phyloP scores from a whole-genome alignment of 2,329 filamentous ascomycete genomes.

The Beauveria sp. region DNA sequence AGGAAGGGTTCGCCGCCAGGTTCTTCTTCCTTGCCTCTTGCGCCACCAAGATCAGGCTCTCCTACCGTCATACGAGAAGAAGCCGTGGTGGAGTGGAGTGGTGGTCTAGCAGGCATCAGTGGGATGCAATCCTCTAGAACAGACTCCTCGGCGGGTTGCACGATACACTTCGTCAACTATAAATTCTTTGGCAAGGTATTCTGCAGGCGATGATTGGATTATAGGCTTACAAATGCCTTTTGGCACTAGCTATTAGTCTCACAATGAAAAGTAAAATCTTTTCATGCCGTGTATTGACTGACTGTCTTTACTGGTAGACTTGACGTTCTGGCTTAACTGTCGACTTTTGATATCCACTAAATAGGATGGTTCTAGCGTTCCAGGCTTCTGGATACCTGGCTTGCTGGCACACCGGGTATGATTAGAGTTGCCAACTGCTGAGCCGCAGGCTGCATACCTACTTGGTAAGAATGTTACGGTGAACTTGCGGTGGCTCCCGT shows the following conservation, averaged over 20 bases:
- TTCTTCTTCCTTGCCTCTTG: not conserved
- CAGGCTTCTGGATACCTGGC: not conserved
- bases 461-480: not conserved
- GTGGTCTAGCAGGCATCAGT: not conserved
- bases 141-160: too few species aligned
- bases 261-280: not conserved
- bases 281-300: not conserved
- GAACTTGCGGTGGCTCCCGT: not conserved
- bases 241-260: not conserved
- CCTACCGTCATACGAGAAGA: slow-evolving; percentile 1
- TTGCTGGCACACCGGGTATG: too few species aligned
- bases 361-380: not conserved
- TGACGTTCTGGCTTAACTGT: not conserved
- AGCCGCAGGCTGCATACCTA: not conserved
- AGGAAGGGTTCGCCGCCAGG: not conserved
- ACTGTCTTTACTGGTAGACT: not conserved
- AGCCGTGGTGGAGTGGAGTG: not conserved
- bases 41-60: slow-evolving; percentile 4
- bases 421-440: too few species aligned
- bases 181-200: not conserved
- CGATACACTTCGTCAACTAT: not conserved
- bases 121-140: not conserved
- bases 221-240: too few species aligned
- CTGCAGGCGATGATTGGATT: too few species aligned
- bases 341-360: not conserved